Conservation (phyloP, 108 stramenopile genomes). For the Conticribra guillardii region DNA sequence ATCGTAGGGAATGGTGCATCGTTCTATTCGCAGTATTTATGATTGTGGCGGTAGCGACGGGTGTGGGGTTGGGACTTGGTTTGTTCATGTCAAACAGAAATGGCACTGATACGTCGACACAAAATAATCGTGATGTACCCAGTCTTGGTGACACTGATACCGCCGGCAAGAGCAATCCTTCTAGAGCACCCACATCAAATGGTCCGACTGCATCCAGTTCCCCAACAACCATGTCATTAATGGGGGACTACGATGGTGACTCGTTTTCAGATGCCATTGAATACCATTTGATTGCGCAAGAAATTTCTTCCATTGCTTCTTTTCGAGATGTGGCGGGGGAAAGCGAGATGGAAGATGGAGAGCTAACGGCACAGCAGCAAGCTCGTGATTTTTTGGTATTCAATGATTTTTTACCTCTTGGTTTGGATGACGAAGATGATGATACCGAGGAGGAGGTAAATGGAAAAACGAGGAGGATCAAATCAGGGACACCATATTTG, state of each 20-base stretch:
- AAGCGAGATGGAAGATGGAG: background rate
- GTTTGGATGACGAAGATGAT: slow-evolving; percentile 27
- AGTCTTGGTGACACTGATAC: background rate
- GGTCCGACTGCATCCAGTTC: slow-evolving; percentile 9
- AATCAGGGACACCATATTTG: slow-evolving; percentile 16
- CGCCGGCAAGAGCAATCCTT: background rate
- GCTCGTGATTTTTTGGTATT: slow-evolving; percentile 45
- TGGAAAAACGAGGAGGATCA: slow-evolving; percentile 3
- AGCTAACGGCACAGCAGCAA: slow-evolving; percentile 30
- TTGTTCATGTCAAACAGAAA: slow-evolving; percentile 17
- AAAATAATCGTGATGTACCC: too few relatives aligned
- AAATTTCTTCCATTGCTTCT: slow-evolving; percentile 27
- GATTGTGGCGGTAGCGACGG: slow-evolving; percentile 27
- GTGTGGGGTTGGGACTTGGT: slow-evolving; percentile 37
- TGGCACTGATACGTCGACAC: background rate
- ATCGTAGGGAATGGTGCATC: slow-evolving; percentile 38
- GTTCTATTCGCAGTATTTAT: slow-evolving; percentile 24
- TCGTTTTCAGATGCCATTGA: slow-evolving; percentile 34
- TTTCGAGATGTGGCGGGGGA: slow-evolving; percentile 16
- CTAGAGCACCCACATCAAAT: background rate
- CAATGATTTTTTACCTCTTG: slow-evolving; percentile 12
- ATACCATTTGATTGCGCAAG: slow-evolving; percentile 34
- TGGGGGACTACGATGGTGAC: background rate
- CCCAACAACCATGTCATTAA: background rate
- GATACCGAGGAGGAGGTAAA: slow-evolving; percentile 2